Conservation (phyloP, 306 rosid species). For the Trifolium fragiferum region DNA sequence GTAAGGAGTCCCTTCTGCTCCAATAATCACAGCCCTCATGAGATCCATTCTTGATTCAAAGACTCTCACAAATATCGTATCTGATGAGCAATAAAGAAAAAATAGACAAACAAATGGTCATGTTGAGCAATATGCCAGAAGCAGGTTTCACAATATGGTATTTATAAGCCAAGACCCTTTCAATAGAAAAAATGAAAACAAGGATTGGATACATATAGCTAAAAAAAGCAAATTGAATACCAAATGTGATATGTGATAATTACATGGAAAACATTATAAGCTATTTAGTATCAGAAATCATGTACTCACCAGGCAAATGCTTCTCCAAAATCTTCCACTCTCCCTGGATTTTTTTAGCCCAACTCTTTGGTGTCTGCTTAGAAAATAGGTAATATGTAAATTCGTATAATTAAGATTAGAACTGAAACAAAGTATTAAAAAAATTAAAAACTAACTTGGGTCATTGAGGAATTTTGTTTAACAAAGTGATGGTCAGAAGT, state of each 20-base stretch:
- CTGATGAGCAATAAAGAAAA: neutral
- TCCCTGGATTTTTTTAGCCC: slow-evolving; percentile 76
- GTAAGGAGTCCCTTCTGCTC: neutral
- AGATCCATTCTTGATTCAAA: neutral
- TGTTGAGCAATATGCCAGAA: neutral
- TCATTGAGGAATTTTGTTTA: slow-evolving; percentile 36
- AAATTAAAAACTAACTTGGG: slow-evolving; percentile 49
- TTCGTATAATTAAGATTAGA: slow-evolving; percentile 17
- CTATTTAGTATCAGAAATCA: slow-evolving; percentile 24
- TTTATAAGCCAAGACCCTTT: neutral
- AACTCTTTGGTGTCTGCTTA: slow-evolving; percentile 53
- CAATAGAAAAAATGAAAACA: neutral
- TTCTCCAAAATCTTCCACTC: slow-evolving; percentile 82
- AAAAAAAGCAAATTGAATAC: slow-evolving; percentile 6
- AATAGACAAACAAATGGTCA: neutral
- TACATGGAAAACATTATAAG: slow-evolving; percentile 21
- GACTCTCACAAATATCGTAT: neutral
- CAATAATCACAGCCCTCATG: neutral
- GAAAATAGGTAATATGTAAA: slow-evolving; percentile 36
- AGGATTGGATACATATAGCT: slow-evolving; percentile 2
- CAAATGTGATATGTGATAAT: neutral
- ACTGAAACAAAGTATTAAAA: neutral
- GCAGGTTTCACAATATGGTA: neutral
- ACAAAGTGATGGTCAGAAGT: slow-evolving; percentile 68
- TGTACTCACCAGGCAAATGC: slow-evolving; percentile 75